These are phyloP conservation scores for Erucastrum elatum DNA, from an alignment of 345 rosid genomes.

Conservation along the genomic window DNA sequence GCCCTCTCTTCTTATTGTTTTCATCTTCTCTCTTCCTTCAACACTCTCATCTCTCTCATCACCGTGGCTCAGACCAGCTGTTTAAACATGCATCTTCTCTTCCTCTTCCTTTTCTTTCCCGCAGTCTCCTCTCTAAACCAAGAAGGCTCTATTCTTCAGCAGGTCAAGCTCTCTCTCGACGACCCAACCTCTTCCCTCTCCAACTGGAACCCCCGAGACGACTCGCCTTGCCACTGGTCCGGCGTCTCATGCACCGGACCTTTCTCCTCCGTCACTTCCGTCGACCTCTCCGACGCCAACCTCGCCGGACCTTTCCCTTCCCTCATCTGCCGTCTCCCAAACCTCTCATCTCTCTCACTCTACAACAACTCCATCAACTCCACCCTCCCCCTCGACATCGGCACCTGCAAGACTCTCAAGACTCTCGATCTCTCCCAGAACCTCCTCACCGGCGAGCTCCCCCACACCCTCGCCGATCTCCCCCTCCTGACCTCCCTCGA, in stretches of 20 bases:
- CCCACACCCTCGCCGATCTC: slow-evolving; percentile 57
- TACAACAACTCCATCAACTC: slow-evolving; percentile 65
- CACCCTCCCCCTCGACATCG: slow-evolving; percentile 61
- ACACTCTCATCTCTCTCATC: not conserved
- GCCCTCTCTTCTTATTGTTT: no score
- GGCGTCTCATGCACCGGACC: slow-evolving; percentile 53
- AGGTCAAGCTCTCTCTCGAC: slow-evolving; percentile 46
- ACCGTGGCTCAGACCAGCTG: slow-evolving; percentile 11
- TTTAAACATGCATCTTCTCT: slow-evolving; percentile 29
- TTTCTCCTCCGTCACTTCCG: slow-evolving; percentile 54
- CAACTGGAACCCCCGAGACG: slow-evolving; percentile 55
- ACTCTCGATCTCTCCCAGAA: slow-evolving; percentile 84
- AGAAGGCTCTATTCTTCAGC: slow-evolving; percentile 65
- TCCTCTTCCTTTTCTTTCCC: slow-evolving; percentile 38
- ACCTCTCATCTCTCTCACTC: slow-evolving; percentile 54
- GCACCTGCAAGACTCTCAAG: slow-evolving; percentile 54
- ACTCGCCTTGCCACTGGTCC: slow-evolving; percentile 60
- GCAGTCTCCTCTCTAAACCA: slow-evolving; percentile 51
- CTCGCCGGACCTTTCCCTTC: slow-evolving; percentile 76
- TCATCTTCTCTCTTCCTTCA: not conserved
- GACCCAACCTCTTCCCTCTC: slow-evolving; percentile 63
- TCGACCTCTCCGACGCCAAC: slow-evolving; percentile 61
- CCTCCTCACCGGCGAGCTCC: slow-evolving; percentile 70
- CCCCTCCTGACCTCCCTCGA: slow-evolving; percentile 58
- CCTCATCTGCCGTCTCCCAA: slow-evolving; percentile 63